Conservation (phyloP, 257 asterid genomes). For the Solanum virginianum region DNA sequence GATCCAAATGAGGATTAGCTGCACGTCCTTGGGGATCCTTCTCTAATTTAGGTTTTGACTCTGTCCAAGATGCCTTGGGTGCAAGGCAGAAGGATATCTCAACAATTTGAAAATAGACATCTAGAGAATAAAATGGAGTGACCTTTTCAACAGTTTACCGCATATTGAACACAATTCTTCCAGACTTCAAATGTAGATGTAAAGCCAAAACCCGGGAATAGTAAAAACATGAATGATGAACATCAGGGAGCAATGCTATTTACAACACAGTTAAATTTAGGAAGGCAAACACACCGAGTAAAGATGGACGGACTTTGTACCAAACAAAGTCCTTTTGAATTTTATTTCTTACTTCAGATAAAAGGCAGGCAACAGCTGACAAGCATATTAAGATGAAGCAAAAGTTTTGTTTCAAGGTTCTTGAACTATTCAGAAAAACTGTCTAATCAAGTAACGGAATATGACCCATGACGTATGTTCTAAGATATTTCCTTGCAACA, state of each 20-base stretch:
- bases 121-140: not conserved
- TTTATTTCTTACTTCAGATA: not conserved
- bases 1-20: slow-evolving; percentile 71
- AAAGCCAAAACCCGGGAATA: not conserved
- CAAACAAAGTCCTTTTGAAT: not conserved
- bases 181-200: not conserved
- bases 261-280: not conserved
- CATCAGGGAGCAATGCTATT: not conserved
- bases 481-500: not conserved
- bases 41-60: slow-evolving; percentile 80
- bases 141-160: not conserved
- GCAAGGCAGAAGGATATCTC: slow-evolving; percentile 3
- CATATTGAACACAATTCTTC: not conserved
- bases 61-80: slow-evolving; percentile 87
- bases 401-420: not conserved
- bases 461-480: not conserved
- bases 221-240: not conserved
- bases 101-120: not conserved
- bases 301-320: not conserved
- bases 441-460: not conserved
- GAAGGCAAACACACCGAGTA: not conserved
- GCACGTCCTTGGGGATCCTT: slow-evolving; percentile 98
- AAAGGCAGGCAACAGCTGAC: not conserved
- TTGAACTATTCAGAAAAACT: not conserved
- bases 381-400: not conserved